A percentile compares a stretch with the other conserved stretches of the same genome.
Evolutionary conservation across 495 filamentous ascomycete species (phyloP).

Genomic region (Aspergillus bertholletiae): DNA sequence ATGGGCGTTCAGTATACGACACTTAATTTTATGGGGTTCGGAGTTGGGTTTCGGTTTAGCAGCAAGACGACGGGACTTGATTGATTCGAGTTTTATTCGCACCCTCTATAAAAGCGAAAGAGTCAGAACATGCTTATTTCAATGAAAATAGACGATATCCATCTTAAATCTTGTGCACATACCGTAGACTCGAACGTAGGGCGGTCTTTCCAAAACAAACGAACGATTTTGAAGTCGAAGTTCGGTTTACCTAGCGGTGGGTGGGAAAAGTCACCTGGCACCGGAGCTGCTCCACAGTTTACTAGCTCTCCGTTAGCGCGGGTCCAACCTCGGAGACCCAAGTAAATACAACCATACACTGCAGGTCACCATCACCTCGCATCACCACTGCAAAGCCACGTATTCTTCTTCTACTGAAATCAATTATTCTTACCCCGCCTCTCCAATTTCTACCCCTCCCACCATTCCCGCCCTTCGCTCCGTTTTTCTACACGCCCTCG

Average conservation of each 20-base stretch:
- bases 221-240: background rate
- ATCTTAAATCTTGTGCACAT: background rate
- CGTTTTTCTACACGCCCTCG: conserved; percentile 49
- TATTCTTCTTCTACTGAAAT: background rate
- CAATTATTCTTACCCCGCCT: background rate
- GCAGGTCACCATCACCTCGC: no score
- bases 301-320: background rate
- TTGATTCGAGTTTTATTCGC: background rate
- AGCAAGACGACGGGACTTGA: background rate
- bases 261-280: background rate
- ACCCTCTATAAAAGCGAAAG: background rate
- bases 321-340: background rate
- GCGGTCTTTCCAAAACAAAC: background rate
- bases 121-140: background rate
- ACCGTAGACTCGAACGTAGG: background rate
- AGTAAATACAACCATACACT: background rate
- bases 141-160: background rate
- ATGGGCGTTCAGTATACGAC: conserved; percentile 10
- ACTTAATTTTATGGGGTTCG: background rate
- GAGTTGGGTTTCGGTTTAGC: background rate
- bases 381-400: background rate
- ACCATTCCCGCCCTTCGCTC: conserved; percentile 24
- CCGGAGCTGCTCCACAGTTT: background rate
- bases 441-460: conserved; percentile 2
- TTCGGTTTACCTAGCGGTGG: background rate